Percentiles rank a stretch among this genome's conserved stretches.
These are phyloP conservation scores for Trametes meyenii DNA, from an alignment of 768 basidiomycete species.

Conservation along the genomic window DNA sequence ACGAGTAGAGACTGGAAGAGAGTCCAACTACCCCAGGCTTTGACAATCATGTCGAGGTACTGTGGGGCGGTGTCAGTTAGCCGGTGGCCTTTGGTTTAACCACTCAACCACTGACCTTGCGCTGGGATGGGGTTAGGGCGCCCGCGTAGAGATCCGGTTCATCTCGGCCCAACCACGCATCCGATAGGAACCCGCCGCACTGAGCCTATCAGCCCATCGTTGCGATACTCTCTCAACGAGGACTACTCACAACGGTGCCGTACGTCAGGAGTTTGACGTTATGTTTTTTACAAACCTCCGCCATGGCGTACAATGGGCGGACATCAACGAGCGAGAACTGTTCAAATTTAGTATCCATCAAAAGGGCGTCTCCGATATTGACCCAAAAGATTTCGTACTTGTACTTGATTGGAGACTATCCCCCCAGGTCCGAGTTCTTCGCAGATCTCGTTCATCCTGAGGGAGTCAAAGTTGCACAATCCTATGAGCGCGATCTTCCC, in stretches of 20 bases:
- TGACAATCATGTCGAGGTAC: conserved; percentile 85
- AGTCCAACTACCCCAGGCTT: conserved; percentile 77
- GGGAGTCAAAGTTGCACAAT: conserved; percentile 80
- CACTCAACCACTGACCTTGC: conserved; percentile 56
- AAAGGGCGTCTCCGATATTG: neutral
- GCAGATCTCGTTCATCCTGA: conserved; percentile 79
- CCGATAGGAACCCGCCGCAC: conserved; percentile 85
- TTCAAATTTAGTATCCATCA: neutral
- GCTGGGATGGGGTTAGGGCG: conserved; percentile 75
- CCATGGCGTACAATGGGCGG: conserved; percentile 76
- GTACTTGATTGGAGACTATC: conserved; percentile 83
- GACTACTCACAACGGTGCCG: conserved; percentile 68
- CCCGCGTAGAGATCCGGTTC: conserved; percentile 75
- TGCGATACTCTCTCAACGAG: neutral
- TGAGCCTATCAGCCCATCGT: conserved; percentile 32
- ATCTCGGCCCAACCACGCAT: conserved; percentile 67
- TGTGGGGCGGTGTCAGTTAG: conserved; percentile 30
- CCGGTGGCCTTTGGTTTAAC: neutral
- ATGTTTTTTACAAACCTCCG: conserved; percentile 73
- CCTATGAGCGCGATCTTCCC: conserved; percentile 69
- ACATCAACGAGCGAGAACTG: conserved; percentile 85
- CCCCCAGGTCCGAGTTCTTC: conserved; percentile 67
- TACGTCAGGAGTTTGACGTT: conserved; percentile 77
- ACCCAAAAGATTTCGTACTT: conserved; percentile 46
- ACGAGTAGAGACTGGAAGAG: conserved; percentile 70